Evolutionary conservation across 2,329 filamentous ascomycete species (phyloP).

Genomic region (Colletotrichum falcatum): DNA sequence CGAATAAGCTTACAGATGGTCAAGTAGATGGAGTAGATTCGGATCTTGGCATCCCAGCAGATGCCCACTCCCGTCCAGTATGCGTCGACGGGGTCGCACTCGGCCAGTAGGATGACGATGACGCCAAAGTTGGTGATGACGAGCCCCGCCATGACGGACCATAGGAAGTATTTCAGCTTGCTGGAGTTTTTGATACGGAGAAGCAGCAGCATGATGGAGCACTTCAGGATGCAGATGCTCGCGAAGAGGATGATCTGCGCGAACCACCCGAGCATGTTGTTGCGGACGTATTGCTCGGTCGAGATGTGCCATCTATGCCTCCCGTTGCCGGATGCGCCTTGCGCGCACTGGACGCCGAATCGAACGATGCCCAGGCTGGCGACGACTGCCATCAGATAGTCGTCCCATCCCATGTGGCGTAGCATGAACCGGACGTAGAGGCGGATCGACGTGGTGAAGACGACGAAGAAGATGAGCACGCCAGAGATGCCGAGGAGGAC

Average conservation of each 20-base stretch:
- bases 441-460: constrained; percentile 49
- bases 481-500: constrained; percentile 49
- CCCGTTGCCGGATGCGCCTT: constrained; percentile 53
- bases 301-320: constrained; percentile 52
- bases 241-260: constrained; percentile 56
- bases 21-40: constrained; percentile 50
- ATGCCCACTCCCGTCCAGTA: constrained; percentile 49
- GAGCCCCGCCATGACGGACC: constrained; percentile 48
- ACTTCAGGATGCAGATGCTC: constrained; percentile 55
- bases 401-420: constrained; percentile 52
- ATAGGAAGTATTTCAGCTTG: constrained; percentile 48
- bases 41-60: constrained; percentile 49
- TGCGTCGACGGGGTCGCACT: constrained; percentile 47
- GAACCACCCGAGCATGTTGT: constrained; percentile 55
- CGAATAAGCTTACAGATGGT: constrained; percentile 45
- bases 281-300: constrained; percentile 48
- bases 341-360: constrained; percentile 50
- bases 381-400: constrained; percentile 51
- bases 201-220: constrained; percentile 56
- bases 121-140: constrained; percentile 49
- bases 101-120: constrained; percentile 50
- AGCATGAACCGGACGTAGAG: constrained; percentile 48
- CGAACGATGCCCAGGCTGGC: constrained; percentile 48
- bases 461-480: constrained; percentile 48
- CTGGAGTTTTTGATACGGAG: constrained; percentile 55